phyloP scores from a whole-genome alignment of 2,329 filamentous ascomycete genomes.

The Aspergillus brunneoviolaceus region DNA sequence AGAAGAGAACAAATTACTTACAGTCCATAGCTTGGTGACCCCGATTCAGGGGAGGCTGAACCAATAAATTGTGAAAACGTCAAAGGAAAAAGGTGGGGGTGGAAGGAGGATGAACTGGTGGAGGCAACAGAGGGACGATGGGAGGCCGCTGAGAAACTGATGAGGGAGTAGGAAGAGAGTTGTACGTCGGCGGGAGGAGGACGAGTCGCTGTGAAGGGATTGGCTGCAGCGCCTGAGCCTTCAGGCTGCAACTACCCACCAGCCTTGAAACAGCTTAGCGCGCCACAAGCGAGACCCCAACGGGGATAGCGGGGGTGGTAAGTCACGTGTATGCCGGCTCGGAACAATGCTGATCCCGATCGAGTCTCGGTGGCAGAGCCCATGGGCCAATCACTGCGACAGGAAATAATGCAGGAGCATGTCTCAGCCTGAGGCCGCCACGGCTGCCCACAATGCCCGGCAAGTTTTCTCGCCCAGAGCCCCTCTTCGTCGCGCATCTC shows the following conservation, averaged over 20 bases:
- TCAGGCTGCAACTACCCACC: conserved; percentile 25
- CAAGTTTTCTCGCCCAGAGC: conserved; percentile 26
- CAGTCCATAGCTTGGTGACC: conserved; percentile 59
- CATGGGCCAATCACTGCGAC: conserved; percentile 19
- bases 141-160: conserved; percentile 30
- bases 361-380: conserved; percentile 6
- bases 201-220: conserved; percentile 31
- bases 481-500: conserved; percentile 22
- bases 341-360: conserved; percentile 15
- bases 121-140: conserved; percentile 35
- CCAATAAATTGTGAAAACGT: conserved; percentile 34
- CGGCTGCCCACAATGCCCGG: conserved; percentile 25
- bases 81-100: conserved; percentile 22
- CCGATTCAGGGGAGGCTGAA: conserved; percentile 38
- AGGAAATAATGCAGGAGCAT: conserved; percentile 21
- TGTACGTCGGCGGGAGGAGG: conserved; percentile 28
- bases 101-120: conserved; percentile 27
- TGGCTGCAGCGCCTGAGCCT: conserved; percentile 25
- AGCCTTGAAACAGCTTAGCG: conserved; percentile 13
- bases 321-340: conserved; percentile 17
- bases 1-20: conserved; percentile 49
- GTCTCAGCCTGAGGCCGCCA: conserved; percentile 20
- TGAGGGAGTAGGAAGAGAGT: conserved; percentile 38
- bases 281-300: conserved; percentile 24
- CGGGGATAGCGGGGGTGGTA: conserved; percentile 16